Percentiles rank a stretch among this genome's conserved stretches.
These are phyloP conservation scores for Gynandropsis gynandra DNA, from an alignment of 345 rosid species.

Conservation along the genomic window DNA sequence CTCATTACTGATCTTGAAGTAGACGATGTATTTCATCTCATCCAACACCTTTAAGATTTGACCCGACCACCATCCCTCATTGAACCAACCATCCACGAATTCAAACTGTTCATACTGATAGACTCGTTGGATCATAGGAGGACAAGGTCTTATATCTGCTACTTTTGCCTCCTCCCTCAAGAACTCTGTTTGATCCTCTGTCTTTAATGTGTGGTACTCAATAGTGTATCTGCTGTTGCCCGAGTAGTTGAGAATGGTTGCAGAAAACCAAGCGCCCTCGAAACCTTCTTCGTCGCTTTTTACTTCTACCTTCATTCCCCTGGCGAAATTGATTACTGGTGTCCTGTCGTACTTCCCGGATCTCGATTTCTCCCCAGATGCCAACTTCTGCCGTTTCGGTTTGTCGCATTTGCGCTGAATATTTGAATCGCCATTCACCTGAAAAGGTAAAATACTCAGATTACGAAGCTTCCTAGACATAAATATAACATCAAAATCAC, in stretches of 20 bases:
- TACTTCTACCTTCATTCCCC: slow-evolving; percentile 33
- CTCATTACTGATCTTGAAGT: slow-evolving; percentile 28
- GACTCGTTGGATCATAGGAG: slow-evolving; percentile 23
- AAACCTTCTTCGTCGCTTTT: slow-evolving; percentile 34
- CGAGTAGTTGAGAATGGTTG: slow-evolving; percentile 9
- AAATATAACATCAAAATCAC: too few species aligned
- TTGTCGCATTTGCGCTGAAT: too few species aligned
- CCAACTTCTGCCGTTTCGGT: too few species aligned
- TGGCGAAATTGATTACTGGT: not conserved
- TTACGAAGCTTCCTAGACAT: too few species aligned
- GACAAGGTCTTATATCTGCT: slow-evolving; percentile 35
- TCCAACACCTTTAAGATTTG: slow-evolving; percentile 15
- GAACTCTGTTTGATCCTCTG: slow-evolving; percentile 31
- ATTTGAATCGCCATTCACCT: too few species aligned
- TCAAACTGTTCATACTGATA: not conserved
- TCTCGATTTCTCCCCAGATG: too few species aligned
- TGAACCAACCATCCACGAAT: slow-evolving; percentile 43
- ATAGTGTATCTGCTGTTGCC: slow-evolving; percentile 22
- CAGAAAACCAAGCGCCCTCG: slow-evolving; percentile 33
- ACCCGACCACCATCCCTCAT: slow-evolving; percentile 51
- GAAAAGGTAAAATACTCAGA: too few species aligned
- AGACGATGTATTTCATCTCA: slow-evolving; percentile 29
- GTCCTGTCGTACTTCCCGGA: too few species aligned
- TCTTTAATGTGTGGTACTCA: slow-evolving; percentile 26
- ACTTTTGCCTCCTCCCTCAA: slow-evolving; percentile 34